Percentiles rank a stretch among this genome's conserved stretches.
phyloP scores from a whole-genome alignment of 345 rosid genomes.

The Salix purpurea region DNA sequence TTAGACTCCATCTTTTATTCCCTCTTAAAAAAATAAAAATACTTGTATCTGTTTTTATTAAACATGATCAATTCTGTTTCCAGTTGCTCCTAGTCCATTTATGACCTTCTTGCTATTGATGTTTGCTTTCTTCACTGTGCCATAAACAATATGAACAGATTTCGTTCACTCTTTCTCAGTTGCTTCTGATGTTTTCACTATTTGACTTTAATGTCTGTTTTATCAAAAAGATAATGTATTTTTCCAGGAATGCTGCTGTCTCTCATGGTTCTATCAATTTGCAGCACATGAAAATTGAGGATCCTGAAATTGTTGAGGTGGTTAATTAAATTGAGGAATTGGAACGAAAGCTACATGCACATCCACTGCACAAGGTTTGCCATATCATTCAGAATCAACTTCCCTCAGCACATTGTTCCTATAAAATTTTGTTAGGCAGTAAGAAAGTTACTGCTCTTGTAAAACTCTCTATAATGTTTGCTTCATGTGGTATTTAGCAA shows the following conservation, averaged over 20 bases:
- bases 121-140: background rate
- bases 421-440: background rate
- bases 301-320: conserved; percentile 78
- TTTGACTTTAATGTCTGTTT: background rate
- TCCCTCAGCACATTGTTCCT: background rate
- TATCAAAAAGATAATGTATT: background rate
- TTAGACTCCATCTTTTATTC: background rate
- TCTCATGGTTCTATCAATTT: conserved; percentile 13
- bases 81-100: background rate
- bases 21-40: background rate
- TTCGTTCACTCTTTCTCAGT: background rate
- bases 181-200: background rate
- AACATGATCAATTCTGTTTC: no score
- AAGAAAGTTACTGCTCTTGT: background rate
- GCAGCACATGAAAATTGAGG: conserved; percentile 96
- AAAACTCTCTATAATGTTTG: background rate
- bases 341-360: conserved; percentile 73
- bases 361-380: conserved; percentile 86
- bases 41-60: background rate
- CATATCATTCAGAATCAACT: conserved; percentile 1
- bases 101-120: background rate
- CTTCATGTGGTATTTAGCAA: conserved; percentile 13
- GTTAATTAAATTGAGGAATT: conserved; percentile 75
- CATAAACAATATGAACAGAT: background rate
- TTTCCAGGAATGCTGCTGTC: background rate